These are phyloP conservation scores for Macrotyloma uniflorum DNA, from an alignment of 306 rosid species.

Conservation along the genomic window DNA sequence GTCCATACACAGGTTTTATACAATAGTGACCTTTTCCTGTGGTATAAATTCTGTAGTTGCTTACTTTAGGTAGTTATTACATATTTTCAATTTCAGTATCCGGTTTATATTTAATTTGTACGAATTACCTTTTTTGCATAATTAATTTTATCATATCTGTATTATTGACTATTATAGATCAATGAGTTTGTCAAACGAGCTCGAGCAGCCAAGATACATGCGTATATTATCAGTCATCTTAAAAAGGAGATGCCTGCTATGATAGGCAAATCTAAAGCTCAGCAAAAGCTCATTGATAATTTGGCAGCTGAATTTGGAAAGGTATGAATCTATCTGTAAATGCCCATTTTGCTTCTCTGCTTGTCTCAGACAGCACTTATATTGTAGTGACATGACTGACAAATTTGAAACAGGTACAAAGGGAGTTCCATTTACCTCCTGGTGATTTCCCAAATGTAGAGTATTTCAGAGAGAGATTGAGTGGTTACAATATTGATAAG, in stretches of 20 bases:
- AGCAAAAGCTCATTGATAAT: slow-evolving; percentile 76
- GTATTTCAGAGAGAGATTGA: slow-evolving; percentile 63
- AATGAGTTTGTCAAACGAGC: slow-evolving; percentile 95
- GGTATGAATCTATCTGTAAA: slow-evolving; percentile 53
- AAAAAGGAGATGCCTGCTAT: slow-evolving; percentile 87
- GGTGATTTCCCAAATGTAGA: slow-evolving; percentile 91
- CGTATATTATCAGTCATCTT: slow-evolving; percentile 85
- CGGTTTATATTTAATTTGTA: slow-evolving; percentile 17
- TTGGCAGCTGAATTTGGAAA: slow-evolving; percentile 76
- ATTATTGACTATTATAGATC: slow-evolving; percentile 53
- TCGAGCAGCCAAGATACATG: slow-evolving; percentile 91
- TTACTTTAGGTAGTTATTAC: neutral
- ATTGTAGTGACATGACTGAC: neutral
- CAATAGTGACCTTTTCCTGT: neutral
- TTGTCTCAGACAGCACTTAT: slow-evolving; percentile 6
- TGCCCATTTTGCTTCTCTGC: neutral
- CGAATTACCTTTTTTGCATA: neutral
- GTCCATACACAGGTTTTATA: neutral
- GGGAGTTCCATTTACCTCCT: slow-evolving; percentile 80
- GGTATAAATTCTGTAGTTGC: neutral
- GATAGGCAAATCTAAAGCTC: slow-evolving; percentile 87
- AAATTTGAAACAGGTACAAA: slow-evolving; percentile 67
- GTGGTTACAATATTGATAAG: slow-evolving; percentile 71
- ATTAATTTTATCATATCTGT: neutral
- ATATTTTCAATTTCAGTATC: neutral